These are phyloP conservation scores for Acanthamoeba castellanii DNA, from an alignment of 208 protist species.

Conservation along the genomic window DNA sequence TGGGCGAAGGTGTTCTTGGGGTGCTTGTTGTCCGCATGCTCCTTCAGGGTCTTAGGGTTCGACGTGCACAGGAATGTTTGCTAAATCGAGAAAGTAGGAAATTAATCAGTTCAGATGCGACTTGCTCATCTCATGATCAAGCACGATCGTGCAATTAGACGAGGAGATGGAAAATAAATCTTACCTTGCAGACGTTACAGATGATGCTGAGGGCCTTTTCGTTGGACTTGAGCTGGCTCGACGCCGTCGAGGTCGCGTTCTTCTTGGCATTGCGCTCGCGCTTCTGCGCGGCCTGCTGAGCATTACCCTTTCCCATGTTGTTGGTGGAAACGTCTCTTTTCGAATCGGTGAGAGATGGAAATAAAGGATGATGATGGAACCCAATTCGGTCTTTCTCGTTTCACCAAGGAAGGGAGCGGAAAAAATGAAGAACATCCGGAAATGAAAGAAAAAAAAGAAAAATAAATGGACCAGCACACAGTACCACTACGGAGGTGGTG, in stretches of 20 bases:
- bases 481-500: background rate
- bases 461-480: background rate
- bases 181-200: constrained; percentile 80
- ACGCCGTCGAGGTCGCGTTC: background rate
- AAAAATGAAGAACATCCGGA: background rate
- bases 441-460: background rate
- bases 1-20: constrained; percentile 77
- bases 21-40: constrained; percentile 82
- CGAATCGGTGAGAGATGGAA: background rate
- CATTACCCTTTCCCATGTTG: constrained; percentile 76
- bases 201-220: constrained; percentile 79
- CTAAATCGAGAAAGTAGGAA: constrained; percentile 14
- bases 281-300: constrained; percentile 79
- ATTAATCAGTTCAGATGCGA: background rate
- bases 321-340: background rate
- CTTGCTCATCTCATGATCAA: no score
- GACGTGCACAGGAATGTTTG: constrained; percentile 81
- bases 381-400: no score
- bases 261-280: constrained; percentile 82
- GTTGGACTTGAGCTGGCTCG: constrained; percentile 81
- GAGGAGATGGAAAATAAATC: background rate
- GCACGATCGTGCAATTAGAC: background rate
- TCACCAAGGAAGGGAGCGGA: background rate
- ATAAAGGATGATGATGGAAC: background rate
- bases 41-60: constrained; percentile 74